These are phyloP conservation scores for Pleomassaria siparia DNA, from an alignment of 2,329 filamentous ascomycete genomes.

Conservation along the genomic window DNA sequence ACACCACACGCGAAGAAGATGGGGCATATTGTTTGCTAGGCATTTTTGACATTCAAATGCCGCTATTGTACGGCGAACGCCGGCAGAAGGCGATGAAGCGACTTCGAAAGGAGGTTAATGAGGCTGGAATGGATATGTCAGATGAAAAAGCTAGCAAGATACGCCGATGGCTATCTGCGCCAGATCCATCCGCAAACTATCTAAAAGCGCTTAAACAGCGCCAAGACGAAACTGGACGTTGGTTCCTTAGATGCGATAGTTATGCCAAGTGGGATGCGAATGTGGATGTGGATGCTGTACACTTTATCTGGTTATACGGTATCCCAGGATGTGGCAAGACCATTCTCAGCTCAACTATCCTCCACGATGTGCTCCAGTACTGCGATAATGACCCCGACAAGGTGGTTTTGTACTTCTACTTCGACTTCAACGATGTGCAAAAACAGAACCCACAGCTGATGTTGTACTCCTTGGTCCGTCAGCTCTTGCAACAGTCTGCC, in stretches of 20 bases:
- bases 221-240: constrained; percentile 29
- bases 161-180: constrained; percentile 30
- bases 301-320: constrained; percentile 4
- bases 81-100: constrained; percentile 12
- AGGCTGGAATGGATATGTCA: too few relatives aligned
- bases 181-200: constrained; percentile 35
- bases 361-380: constrained; percentile 1
- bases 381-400: neutral
- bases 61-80: constrained; percentile 16
- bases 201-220: constrained; percentile 24
- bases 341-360: constrained; percentile 1
- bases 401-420: constrained; percentile 1
- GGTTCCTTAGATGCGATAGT: constrained; percentile 29
- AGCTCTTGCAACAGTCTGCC: constrained; percentile 26
- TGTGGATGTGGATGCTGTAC: neutral
- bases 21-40: constrained; percentile 13
- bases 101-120: too few relatives aligned
- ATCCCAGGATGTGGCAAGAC: constrained; percentile 7
- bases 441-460: constrained; percentile 35
- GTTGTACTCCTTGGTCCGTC: constrained; percentile 37
- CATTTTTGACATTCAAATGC: constrained; percentile 16
- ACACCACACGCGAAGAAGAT: constrained; percentile 21
- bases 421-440: constrained; percentile 5
- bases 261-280: constrained; percentile 34
- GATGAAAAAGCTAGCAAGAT: constrained; percentile 18